Percentiles rank a stretch among this genome's conserved stretches.
Conservation (phyloP, 805 yeast genomes). For the Sungouiozyma intestinalis region DNA sequence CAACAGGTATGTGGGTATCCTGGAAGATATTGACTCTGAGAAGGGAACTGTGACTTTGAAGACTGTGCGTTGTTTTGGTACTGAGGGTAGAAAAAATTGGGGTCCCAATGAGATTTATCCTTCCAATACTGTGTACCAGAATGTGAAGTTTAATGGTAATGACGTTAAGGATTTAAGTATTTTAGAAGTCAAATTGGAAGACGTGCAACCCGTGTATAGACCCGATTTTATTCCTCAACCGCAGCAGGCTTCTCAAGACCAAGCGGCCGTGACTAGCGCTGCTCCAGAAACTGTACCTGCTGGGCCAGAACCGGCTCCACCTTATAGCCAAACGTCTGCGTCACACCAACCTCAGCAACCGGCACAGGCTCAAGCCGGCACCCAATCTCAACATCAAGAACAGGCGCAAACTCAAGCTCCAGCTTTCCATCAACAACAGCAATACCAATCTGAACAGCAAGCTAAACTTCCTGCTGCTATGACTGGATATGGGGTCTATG, state of each 20-base stretch:
- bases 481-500: constrained; percentile 28
- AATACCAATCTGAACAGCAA: constrained; percentile 1
- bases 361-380: background rate
- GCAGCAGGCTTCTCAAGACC: background rate
- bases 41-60: constrained; percentile 80
- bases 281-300: constrained; percentile 1
- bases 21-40: constrained; percentile 80
- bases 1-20: constrained; percentile 72
- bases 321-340: constrained; percentile 1
- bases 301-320: background rate
- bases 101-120: constrained; percentile 64
- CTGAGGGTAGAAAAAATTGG: constrained; percentile 78
- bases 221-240: constrained; percentile 11
- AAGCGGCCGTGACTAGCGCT: background rate
- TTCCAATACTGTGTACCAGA: constrained; percentile 56
- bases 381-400: background rate
- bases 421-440: background rate
- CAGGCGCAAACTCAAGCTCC: background rate
- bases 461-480: constrained; percentile 26
- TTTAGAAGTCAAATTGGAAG: constrained; percentile 58
- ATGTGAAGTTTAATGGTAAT: constrained; percentile 78
- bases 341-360: constrained; percentile 1
- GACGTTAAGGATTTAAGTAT: constrained; percentile 87
- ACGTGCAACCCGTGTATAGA: constrained; percentile 44
- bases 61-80: constrained; percentile 75